Base-by-base conservation (phyloP, 2,329 filamentous ascomycete genomes). In the Pyricularia grisea region DNA sequence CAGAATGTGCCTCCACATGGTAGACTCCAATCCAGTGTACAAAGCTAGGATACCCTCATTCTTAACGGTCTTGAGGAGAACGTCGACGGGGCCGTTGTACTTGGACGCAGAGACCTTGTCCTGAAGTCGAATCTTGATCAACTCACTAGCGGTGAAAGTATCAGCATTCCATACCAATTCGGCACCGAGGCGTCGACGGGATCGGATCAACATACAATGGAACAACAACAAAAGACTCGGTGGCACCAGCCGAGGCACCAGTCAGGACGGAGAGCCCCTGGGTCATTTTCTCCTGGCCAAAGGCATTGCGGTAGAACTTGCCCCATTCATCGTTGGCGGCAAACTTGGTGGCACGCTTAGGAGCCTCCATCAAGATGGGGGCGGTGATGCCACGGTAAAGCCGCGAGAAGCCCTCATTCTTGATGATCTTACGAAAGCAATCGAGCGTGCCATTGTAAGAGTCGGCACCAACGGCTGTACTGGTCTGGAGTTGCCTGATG, bases 281-380 rank as follows among this genome's bases (percentile, higher is more conserved):
- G 77, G 87, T 98, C 90, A 96, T 95, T 83, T 97, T 92, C 69
- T 88, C 80, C 69, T 91, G 85, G 73, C 92, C 93, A 78, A 99
- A 98, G 67, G 91, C 79, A 74, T 91, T 90, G 78, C 93, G 92
- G 85, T 97, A 99, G 81, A 97, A 87, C 81, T 93, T 89, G 76
- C 95, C 95, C 95, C 95, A 99, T 79, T 94, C 92, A 79, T 99
- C 95, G 82, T 99, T 99, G 81, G 95, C 95, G 65, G 95, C 94
- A 81, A 99, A 99, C 81, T 99, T 99, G 83, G 93, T 98, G 63
- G 73, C 77, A 69, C 73, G 73, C 73, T 74, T 74, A 64, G 73
- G 73, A 7, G 94, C 94, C 81, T 98, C 94, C 94, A 99, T 99
- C 74, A 98, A 87, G 77, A 99, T 98, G 67, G 95, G 95, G 30